A percentile compares a stretch with the other conserved stretches of the same genome.
Conservation (phyloP, 208 protist genomes). For the Crithidia fasciculata region DNA sequence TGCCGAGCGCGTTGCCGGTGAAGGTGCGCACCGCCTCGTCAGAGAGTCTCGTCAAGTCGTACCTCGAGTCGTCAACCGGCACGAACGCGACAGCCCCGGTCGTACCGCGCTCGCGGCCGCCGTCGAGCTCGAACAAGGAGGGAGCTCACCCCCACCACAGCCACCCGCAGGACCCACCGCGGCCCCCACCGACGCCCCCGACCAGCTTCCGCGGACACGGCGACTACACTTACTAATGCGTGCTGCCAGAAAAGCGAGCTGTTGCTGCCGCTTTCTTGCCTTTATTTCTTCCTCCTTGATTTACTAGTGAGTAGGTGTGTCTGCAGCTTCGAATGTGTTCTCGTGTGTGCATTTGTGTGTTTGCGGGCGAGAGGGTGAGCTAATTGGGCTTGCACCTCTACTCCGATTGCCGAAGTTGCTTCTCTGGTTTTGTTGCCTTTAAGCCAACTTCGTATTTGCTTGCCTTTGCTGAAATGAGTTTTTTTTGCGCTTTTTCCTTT, state of each 20-base stretch:
- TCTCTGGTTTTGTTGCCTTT: too few relatives aligned
- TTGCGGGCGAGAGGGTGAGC: too few relatives aligned
- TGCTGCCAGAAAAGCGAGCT: neutral
- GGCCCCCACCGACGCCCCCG: slow-evolving; percentile 5
- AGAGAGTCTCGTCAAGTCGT: slow-evolving; percentile 6
- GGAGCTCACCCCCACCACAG: neutral
- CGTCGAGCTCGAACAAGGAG: slow-evolving; percentile 10
- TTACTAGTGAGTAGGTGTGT: neutral
- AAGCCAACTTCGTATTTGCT: too few relatives aligned
- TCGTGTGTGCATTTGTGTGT: too few relatives aligned
- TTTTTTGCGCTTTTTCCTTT: neutral
- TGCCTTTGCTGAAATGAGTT: too few relatives aligned
- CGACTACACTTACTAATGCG: slow-evolving; percentile 9
- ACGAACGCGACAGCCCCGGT: neutral
- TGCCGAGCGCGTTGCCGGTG: neutral
- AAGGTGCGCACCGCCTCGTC: slow-evolving; percentile 6
- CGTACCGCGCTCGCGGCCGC: slow-evolving; percentile 21
- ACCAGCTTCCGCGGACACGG: slow-evolving; percentile 2
- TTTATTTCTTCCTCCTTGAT: slow-evolving; percentile 2
- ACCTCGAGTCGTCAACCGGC: slow-evolving; percentile 1
- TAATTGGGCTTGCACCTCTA: too few relatives aligned
- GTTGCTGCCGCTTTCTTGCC: neutral
- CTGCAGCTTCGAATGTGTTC: too few relatives aligned
- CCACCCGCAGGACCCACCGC: slow-evolving; percentile 8
- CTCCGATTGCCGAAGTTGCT: too few relatives aligned